Conservation (phyloP, 257 asterid genomes). For the Nicotiana knightiana region DNA sequence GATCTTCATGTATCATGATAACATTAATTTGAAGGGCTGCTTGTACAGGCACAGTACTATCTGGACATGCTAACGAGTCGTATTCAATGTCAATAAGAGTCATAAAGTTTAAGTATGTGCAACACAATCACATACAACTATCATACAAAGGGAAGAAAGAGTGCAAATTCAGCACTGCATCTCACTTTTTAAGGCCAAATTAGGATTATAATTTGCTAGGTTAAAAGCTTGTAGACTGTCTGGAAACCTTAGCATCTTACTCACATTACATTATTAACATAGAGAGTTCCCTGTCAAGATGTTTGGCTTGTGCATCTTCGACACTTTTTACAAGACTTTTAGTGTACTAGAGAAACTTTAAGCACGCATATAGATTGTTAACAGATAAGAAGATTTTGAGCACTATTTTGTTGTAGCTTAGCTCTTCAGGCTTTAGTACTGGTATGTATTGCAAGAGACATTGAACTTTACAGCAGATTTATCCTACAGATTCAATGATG, state of each 20-base stretch:
- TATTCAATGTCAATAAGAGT: neutral
- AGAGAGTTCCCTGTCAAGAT: neutral
- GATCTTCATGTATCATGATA: neutral
- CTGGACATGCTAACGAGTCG: neutral
- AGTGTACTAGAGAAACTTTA: neutral
- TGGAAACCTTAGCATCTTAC: neutral
- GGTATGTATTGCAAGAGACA: neutral
- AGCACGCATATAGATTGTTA: neutral
- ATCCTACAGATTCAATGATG: neutral
- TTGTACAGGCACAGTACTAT: neutral
- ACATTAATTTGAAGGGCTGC: neutral
- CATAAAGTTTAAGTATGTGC: neutral
- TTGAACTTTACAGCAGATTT: neutral
- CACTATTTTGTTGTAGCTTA: neutral
- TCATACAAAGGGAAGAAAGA: neutral
- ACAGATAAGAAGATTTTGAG: neutral
- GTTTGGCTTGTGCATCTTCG: neutral
- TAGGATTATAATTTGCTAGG: neutral
- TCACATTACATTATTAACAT: neutral
- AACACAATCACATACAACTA: neutral
- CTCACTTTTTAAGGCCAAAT: neutral
- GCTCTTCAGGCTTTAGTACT: neutral
- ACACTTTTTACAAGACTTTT: neutral
- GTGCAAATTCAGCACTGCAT: neutral
- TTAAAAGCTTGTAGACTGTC: neutral